A percentile compares a stretch with the other conserved stretches of the same genome.
Evolutionary conservation across 2,329 filamentous ascomycete species (phyloP).

Genomic region (Aspergillus pseudoglaucus): DNA sequence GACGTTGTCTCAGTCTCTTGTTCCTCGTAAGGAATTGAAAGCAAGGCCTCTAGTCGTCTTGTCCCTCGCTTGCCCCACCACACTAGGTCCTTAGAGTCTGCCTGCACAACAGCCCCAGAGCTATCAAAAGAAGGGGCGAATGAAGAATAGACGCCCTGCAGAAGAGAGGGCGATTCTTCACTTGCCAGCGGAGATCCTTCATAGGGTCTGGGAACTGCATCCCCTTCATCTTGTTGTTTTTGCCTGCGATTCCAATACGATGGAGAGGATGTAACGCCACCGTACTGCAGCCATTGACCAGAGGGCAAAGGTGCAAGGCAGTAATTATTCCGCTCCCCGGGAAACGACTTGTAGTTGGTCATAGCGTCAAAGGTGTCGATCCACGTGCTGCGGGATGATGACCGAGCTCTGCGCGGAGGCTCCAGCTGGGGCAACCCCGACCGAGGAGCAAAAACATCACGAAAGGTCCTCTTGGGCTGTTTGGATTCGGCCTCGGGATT

Average conservation of each 20-base stretch:
- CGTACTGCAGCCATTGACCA: conserved; percentile 40
- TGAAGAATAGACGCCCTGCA: conserved; percentile 42
- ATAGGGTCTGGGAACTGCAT: conserved; percentile 17
- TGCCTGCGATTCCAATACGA: conserved; percentile 33
- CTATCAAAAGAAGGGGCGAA: conserved; percentile 45
- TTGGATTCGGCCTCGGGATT: conserved; percentile 26
- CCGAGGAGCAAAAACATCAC: conserved; percentile 40
- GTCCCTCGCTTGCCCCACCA: conserved; percentile 42
- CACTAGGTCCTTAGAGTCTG: conserved; percentile 36
- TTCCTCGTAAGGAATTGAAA: conserved; percentile 21
- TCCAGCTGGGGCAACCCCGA: conserved; percentile 33
- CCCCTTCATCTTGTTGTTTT: conserved; percentile 21
- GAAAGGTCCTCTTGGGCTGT: conserved; percentile 34
- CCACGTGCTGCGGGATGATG: conserved; percentile 33
- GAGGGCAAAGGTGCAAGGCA: conserved; percentile 34
- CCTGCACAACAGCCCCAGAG: conserved; percentile 36
- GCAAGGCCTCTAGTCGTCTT: conserved; percentile 31
- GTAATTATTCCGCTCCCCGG: conserved; percentile 35
- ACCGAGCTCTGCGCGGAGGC: conserved; percentile 31
- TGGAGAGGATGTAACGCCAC: conserved; percentile 30
- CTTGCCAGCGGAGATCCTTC: conserved; percentile 24
- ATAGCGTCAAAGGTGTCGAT: conserved; percentile 36
- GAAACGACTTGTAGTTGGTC: conserved; percentile 26
- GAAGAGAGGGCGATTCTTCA: conserved; percentile 29
- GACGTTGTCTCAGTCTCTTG: conserved; percentile 12